Conservation (phyloP, 257 asterid genomes). For the Penstemon barbatus region DNA sequence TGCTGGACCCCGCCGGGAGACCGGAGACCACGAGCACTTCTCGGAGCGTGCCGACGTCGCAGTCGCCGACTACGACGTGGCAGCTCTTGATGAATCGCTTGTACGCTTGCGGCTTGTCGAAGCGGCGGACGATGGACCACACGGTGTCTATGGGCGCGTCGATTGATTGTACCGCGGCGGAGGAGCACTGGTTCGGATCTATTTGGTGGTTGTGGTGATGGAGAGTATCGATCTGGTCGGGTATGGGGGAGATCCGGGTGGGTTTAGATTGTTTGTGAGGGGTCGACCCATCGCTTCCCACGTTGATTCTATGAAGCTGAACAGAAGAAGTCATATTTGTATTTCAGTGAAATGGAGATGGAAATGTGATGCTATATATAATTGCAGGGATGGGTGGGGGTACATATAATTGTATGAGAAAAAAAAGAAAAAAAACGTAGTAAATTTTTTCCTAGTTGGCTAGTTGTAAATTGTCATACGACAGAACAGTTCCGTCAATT, state of each 20-base stretch:
- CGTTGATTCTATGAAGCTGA: constrained; percentile 49
- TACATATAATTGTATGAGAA: neutral
- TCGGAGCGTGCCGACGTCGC: constrained; percentile 68
- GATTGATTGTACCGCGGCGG: constrained; percentile 59
- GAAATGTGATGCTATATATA: constrained; percentile 17
- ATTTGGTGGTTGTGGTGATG: constrained; percentile 68
- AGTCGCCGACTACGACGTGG: constrained; percentile 61
- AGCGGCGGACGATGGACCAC: constrained; percentile 82
- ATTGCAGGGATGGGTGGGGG: constrained; percentile 2
- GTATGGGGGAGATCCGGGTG: constrained; percentile 40
- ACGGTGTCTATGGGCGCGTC: constrained; percentile 56
- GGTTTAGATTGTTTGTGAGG: constrained; percentile 36
- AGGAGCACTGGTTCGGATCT: constrained; percentile 65
- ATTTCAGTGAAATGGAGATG: neutral
- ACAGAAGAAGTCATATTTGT: constrained; percentile 60
- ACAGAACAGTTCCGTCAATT: too few species aligned
- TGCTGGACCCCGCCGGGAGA: constrained; percentile 71
- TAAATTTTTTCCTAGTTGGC: constrained; percentile 2
- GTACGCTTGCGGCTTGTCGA: constrained; percentile 81
- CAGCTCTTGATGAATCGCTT: constrained; percentile 78
- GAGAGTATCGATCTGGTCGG: constrained; percentile 31
- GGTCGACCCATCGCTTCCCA: constrained; percentile 20
- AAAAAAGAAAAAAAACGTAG: constrained; percentile 16
- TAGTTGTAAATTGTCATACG: constrained; percentile 26
- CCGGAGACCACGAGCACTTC: constrained; percentile 84